Percentiles rank a stretch among this genome's conserved stretches.
Evolutionary conservation across 1,284 basidiomycete species (phyloP).

Genomic region (Neolentinus lepideus): DNA sequence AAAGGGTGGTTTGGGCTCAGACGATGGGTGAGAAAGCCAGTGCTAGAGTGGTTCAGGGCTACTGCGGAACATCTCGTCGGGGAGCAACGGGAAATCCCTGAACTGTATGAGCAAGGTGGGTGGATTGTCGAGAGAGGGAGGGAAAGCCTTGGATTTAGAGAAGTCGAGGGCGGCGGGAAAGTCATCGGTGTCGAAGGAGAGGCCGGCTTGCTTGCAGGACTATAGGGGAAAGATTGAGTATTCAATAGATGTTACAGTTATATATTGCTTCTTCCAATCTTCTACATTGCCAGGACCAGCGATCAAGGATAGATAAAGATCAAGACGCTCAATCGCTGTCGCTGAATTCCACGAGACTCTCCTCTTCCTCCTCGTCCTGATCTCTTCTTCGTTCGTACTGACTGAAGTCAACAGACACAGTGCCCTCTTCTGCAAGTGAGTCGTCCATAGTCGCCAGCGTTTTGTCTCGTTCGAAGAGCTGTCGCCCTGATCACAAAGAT

Average conservation of each 20-base stretch:
- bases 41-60: conserved; percentile 68
- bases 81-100: conserved; percentile 24
- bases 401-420: conserved; percentile 78
- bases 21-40: conserved; percentile 69
- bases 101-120: conserved; percentile 42
- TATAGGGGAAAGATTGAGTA: conserved; percentile 17
- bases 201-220: conserved; percentile 33
- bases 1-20: conserved; percentile 36
- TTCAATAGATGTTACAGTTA: neutral
- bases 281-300: conserved; percentile 11
- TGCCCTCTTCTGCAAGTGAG: conserved; percentile 73
- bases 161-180: conserved; percentile 27
- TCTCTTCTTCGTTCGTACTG: conserved; percentile 73
- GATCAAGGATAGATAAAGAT: no score
- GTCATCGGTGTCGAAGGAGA: conserved; percentile 30
- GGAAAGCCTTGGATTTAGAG: conserved; percentile 41
- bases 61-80: conserved; percentile 45
- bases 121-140: conserved; percentile 50
- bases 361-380: conserved; percentile 56
- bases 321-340: conserved; percentile 67
- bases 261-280: conserved; percentile 11
- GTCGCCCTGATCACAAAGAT: conserved; percentile 56
- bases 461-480: conserved; percentile 80
- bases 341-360: conserved; percentile 63
- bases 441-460: conserved; percentile 68